phyloP scores from a whole-genome alignment of 164 flowering plant species.

The Paratinospora sagittata region DNA sequence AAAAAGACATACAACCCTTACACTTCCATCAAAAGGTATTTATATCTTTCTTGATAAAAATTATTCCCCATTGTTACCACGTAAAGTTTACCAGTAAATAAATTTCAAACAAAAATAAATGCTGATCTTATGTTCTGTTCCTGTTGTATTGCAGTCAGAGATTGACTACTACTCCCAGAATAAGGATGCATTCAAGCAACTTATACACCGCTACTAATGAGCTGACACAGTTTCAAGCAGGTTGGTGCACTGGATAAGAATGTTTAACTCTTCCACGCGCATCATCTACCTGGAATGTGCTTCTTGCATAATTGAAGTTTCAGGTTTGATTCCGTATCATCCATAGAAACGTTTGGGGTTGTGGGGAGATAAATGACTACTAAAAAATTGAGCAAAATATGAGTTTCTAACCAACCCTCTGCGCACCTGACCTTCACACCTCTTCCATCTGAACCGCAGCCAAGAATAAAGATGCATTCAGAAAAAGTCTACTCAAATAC shows the following conservation, averaged over 20 bases:
- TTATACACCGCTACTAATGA: conserved; percentile 59
- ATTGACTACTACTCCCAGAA: conserved; percentile 54
- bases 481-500: too few species aligned
- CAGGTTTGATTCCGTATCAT: neutral
- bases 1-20: too few species aligned
- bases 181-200: conserved; percentile 69
- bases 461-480: neutral
- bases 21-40: too few species aligned
- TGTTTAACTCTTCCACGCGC: neutral
- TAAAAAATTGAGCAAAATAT: neutral
- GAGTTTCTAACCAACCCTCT: too few species aligned
- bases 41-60: too few species aligned
- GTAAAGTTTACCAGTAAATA: neutral
- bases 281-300: neutral
- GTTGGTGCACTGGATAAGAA: neutral
- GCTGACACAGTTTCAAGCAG: neutral
- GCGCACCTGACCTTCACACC: neutral
- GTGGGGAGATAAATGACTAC: neutral
- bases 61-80: too few species aligned
- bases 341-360: too few species aligned
- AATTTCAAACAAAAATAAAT: neutral
- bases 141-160: conserved; percentile 67
- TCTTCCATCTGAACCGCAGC: too few species aligned
- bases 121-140: conserved; percentile 6
- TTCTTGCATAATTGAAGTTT: neutral